Percentiles rank a stretch among this genome's conserved stretches.
phyloP scores from a whole-genome alignment of 2,329 filamentous ascomycete species.

The Aureobasidium sp. region DNA sequence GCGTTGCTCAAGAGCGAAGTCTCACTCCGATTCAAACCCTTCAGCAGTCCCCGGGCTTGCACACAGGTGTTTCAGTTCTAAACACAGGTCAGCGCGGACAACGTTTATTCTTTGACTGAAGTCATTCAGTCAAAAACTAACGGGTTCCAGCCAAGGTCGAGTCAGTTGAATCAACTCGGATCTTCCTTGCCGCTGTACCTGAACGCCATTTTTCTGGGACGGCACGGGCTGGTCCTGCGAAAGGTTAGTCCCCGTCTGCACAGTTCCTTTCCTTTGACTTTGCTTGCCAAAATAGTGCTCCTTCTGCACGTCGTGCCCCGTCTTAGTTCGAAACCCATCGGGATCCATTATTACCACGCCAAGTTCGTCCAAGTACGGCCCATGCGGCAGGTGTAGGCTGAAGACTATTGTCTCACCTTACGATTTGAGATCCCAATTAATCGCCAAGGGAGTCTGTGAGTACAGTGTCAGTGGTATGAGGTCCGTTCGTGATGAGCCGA shows the following conservation, averaged over 20 bases:
- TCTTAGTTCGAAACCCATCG: background rate
- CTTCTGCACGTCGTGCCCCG: background rate
- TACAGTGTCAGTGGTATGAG: background rate
- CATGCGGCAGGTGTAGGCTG: background rate
- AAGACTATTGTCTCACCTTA: slow-evolving; percentile 5
- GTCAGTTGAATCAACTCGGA: background rate
- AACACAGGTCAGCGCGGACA: background rate
- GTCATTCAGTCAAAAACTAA: background rate
- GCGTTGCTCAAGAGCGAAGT: background rate
- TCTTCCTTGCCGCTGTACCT: background rate
- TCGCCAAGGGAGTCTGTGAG: background rate
- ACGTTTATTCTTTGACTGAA: background rate
- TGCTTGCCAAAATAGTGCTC: slow-evolving; percentile 5
- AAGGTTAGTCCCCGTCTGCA: background rate
- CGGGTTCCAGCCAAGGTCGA: background rate
- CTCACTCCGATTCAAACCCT: background rate
- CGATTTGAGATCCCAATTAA: background rate
- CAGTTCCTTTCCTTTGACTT: background rate
- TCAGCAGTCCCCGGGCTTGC: background rate
- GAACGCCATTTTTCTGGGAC: background rate
- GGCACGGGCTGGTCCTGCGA: background rate
- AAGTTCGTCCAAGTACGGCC: background rate
- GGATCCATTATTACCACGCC: slow-evolving; percentile 1
- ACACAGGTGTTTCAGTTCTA: background rate
- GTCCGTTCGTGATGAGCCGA: background rate